Evolutionary conservation across 106 monocot genomes (phyloP).

Genomic region (Dioscorea zingiberensis): DNA sequence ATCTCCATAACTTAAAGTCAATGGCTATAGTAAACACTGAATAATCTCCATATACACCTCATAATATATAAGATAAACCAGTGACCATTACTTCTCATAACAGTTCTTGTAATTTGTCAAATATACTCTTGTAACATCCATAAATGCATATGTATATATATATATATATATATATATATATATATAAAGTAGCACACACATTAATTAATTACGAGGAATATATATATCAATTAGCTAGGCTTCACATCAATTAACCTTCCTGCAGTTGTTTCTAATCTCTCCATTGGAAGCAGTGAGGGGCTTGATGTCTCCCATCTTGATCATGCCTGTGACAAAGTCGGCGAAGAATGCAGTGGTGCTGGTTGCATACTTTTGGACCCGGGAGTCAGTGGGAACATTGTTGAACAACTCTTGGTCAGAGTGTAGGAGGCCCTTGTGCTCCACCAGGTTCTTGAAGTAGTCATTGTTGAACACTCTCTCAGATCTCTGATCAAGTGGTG

Average conservation of each 20-base stretch:
- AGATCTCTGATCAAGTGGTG: conserved; percentile 47
- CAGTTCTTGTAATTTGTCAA: too few relatives aligned
- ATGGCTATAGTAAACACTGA: too few relatives aligned
- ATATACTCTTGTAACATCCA: too few relatives aligned
- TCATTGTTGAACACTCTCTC: conserved; percentile 47
- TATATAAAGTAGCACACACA: too few relatives aligned
- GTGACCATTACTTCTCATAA: too few relatives aligned
- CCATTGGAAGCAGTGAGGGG: conserved; percentile 53
- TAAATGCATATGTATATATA: too few relatives aligned
- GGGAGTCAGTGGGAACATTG: conserved; percentile 51
- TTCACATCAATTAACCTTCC: conserved; percentile 54
- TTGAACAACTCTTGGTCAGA: conserved; percentile 72
- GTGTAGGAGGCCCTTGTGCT: conserved; percentile 52
- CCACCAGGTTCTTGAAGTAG: conserved; percentile 57
- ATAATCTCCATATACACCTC: too few relatives aligned
- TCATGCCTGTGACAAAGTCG: conserved; percentile 57
- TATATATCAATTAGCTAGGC: too few relatives aligned
- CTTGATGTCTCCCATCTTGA: conserved; percentile 66
- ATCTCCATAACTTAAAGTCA: too few relatives aligned
- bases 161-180: too few relatives aligned
- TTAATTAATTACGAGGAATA: too few relatives aligned
- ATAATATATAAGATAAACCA: too few relatives aligned
- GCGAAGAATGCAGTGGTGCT: conserved; percentile 22
- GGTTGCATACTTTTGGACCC: conserved; percentile 30
- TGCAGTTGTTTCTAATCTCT: conserved; percentile 69